Conservation (phyloP, 306 rosid species). For the Castanopsis chinensis region DNA sequence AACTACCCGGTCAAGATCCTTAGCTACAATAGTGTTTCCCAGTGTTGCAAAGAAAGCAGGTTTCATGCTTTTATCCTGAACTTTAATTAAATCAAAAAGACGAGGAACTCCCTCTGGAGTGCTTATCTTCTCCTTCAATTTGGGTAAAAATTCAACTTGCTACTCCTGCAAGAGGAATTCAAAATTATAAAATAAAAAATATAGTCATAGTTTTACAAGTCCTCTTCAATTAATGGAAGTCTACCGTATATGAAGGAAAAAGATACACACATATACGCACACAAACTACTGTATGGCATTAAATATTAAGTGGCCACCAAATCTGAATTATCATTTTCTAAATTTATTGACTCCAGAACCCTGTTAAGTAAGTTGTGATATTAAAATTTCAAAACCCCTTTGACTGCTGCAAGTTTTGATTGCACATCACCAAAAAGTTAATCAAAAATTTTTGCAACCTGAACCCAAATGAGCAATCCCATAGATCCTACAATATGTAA, state of each 20-base stretch:
- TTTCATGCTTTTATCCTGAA: constrained; percentile 78
- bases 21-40: constrained; percentile 77
- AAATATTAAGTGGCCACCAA: neutral
- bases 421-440: neutral
- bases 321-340: neutral
- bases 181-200: constrained; percentile 1
- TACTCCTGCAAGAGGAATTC: constrained; percentile 90
- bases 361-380: neutral
- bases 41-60: constrained; percentile 81
- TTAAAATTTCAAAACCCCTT: neutral
- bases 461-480: constrained; percentile 1
- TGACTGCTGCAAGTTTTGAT: neutral
- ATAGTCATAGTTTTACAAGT: neutral
- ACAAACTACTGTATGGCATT: neutral
- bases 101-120: constrained; percentile 92
- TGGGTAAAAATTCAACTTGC: constrained; percentile 66
- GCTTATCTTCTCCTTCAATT: constrained; percentile 51
- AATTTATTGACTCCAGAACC: neutral
- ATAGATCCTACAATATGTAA: neutral
- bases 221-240: neutral
- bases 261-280: too few relatives aligned
- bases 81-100: constrained; percentile 77
- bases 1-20: constrained; percentile 84
- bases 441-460: neutral
- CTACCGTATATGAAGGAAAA: neutral